Evolutionary conservation across 495 filamentous ascomycete genomes (phyloP).

Genomic region (Hypoxylon cercidicola): DNA sequence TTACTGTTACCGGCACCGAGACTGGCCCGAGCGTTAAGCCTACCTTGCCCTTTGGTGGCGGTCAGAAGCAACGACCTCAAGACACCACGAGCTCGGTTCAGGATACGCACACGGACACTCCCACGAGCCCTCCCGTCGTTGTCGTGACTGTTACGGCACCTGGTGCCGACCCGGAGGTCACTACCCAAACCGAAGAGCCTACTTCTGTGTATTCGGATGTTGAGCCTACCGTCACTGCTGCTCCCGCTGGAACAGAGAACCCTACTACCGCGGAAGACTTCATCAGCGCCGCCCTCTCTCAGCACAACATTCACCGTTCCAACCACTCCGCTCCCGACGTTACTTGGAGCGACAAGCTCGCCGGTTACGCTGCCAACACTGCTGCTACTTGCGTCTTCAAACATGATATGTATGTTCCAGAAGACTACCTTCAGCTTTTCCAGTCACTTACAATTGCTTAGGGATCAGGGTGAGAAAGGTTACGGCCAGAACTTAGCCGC

Average conservation of each 20-base stretch:
- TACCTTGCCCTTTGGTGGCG: conserved; percentile 9
- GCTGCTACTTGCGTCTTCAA: conserved; percentile 71
- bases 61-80: conserved; percentile 20
- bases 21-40: conserved; percentile 42
- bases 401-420: conserved; percentile 76
- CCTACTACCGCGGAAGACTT: conserved; percentile 51
- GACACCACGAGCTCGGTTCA: background rate
- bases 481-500: conserved; percentile 89
- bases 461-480: conserved; percentile 64
- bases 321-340: conserved; percentile 79
- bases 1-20: conserved; percentile 60
- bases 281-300: conserved; percentile 62
- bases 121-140: conserved; percentile 13
- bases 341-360: conserved; percentile 69
- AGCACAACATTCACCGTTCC: conserved; percentile 88
- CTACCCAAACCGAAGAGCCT: conserved; percentile 30
- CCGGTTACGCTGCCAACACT: conserved; percentile 64
- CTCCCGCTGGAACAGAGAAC: conserved; percentile 21
- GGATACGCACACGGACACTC: conserved; percentile 4
- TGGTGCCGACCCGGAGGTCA: too few relatives aligned
- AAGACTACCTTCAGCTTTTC: background rate
- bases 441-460: conserved; percentile 43
- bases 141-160: conserved; percentile 11
- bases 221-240: background rate
- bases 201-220: background rate